Base-by-base conservation (phyloP, 2,329 filamentous ascomycete species). In the Falciphora oryzae region DNA sequence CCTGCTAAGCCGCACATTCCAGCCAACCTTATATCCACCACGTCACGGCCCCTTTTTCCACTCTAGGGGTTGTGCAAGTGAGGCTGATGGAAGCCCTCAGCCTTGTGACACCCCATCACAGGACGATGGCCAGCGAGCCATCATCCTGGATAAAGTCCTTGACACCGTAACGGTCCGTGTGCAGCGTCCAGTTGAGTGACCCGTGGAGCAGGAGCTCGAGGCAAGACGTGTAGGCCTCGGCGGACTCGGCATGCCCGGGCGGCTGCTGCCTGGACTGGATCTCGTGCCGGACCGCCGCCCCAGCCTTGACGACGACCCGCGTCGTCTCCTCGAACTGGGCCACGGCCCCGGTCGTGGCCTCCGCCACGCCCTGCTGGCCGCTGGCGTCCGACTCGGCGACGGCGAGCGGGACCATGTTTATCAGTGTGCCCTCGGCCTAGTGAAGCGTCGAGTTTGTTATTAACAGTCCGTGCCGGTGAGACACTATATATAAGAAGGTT, bases 81-180 rank as follows among this genome's bases (percentile, higher is more conserved):
- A 57, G 53, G 53, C 25, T 25, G 53, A 25, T 25, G 18, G 18
- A 57, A 25, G 4, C 32, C 10, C 32, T 32, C 11, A 35, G 32
- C 57, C 32, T 14, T 11, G 14, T 35, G 32, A 11, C 13, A 14
- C 13, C 11, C 32, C 58, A 18, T 67, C 57, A 68, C 6, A 69
- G 38, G 2, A 35, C 29, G 10, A 70, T 65, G 18, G 44, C n/a
- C 58, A 69, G 68, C 11, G 68, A 70, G 1, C 67, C 67, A 50
- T 69, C 68, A 2, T 67, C 63, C 61, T 65, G 65, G 44, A 50
- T 59, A 29, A 67, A 57, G 29, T 65, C 61, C 29, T 64, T 35
- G 4, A 69, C 27, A 11, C 66, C 67, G 35, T 70, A 70, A 22
- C 68, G 66, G 0, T 67, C 67, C 50, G 66, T 69, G 6, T 66